Evolutionary conservation across 164 flowering plant species (phyloP).

Genomic region (Aristolochia fimbriata): DNA sequence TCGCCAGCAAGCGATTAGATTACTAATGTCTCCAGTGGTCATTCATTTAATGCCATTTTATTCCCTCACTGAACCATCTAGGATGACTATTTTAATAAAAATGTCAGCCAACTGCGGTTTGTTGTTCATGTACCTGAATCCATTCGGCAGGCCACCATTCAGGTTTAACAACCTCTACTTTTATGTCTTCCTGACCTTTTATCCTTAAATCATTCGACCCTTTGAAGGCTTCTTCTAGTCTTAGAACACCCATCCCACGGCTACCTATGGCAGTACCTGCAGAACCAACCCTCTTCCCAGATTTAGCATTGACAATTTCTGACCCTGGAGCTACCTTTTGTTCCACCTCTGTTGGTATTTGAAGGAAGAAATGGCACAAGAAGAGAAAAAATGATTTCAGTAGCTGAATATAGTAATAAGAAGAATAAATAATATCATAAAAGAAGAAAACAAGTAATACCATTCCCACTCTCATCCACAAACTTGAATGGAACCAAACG

Average conservation of each 20-base stretch:
- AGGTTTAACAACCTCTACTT: slow-evolving; percentile 53
- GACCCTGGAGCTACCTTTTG: slow-evolving; percentile 57
- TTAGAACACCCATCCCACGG: slow-evolving; percentile 61
- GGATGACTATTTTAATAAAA: no score
- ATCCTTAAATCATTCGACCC: slow-evolving; percentile 29
- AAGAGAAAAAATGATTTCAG: background rate
- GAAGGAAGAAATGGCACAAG: background rate
- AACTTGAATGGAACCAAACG: slow-evolving; percentile 78
- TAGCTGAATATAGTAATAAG: background rate
- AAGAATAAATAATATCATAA: background rate
- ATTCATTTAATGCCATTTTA: no score
- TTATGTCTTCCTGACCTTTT: slow-evolving; percentile 44
- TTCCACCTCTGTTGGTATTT: slow-evolving; percentile 34
- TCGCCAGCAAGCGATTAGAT: no score
- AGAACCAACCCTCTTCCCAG: slow-evolving; percentile 59
- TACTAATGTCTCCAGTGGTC: no score
- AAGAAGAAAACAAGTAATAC: slow-evolving; percentile 17
- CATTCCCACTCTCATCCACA: slow-evolving; percentile 38
- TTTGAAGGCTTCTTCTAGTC: slow-evolving; percentile 73
- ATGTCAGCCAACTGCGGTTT: slow-evolving; percentile 28
- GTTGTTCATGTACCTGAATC: slow-evolving; percentile 37
- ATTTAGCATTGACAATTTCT: slow-evolving; percentile 32
- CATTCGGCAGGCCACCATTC: slow-evolving; percentile 96
- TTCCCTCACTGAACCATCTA: background rate
- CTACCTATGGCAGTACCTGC: slow-evolving; percentile 64